A percentile compares a stretch with the other conserved stretches of the same genome.
Conservation (phyloP, 768 basidiomycete species). For the Mycena polygramma region DNA sequence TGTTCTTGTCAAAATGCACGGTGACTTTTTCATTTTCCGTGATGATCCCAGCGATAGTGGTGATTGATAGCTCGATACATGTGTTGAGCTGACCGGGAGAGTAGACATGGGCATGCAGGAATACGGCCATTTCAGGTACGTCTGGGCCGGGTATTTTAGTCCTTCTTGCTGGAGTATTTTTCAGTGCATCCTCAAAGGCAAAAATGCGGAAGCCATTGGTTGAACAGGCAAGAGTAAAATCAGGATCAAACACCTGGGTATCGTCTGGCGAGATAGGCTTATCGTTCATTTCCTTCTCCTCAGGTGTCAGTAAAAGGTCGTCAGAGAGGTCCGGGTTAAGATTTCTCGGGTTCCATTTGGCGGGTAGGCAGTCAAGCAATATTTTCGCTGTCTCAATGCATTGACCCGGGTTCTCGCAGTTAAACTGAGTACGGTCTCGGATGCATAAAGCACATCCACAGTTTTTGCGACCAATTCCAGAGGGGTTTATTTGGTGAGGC, state of each 20-base stretch:
- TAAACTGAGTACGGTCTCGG: background rate
- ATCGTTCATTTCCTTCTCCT: background rate
- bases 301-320: background rate
- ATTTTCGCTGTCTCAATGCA: background rate
- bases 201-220: background rate
- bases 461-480: background rate
- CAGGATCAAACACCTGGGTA: background rate
- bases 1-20: no score
- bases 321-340: background rate
- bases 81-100: no score
- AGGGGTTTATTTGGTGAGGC: background rate
- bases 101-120: no score
- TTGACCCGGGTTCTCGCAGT: background rate
- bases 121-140: no score
- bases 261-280: background rate
- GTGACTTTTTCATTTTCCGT: no score
- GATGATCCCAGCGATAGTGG: no score
- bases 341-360: background rate
- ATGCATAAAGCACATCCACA: background rate
- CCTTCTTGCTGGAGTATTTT: background rate
- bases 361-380: background rate
- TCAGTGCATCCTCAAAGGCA: background rate
- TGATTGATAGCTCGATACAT: no score
- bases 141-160: background rate
- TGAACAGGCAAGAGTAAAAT: background rate